Evolutionary conservation across 352 stramenopile species (phyloP), one percentile per base, ranked within the genome.

Genomic region (Phytopythium litorale): DNA sequence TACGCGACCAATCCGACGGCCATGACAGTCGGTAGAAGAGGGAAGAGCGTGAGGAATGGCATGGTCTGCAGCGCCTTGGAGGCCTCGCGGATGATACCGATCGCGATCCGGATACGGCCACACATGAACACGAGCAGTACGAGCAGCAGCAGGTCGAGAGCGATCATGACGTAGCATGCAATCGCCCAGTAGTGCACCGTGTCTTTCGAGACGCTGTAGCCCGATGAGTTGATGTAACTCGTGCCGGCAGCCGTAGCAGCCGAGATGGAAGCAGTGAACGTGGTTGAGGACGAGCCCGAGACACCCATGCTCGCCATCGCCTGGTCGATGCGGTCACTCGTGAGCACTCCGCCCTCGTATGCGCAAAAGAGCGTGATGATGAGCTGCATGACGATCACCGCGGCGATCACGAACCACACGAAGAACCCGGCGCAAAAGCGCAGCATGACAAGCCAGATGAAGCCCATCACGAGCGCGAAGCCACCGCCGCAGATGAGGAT

Each of bases 41-140:
- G 89, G 56, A 89, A 88, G 16, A 96, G 66, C 42, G 84, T 78
- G 23, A 97, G 67, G 55, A 87, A 80, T 18, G 88, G 84, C 78
- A 96, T 95, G 38, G 70, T 56, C 53, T 86, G 73, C 18, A 97
- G 66, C 21, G 84, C 87, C 63, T 89, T 91, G 30, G 81, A 91
- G 38, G 89, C 81, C 66, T 96, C 87, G 12, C 81, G 77, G 57
- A 97, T 92, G 68, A 96, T 90, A 15, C 80, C 84, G 56, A 97
- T 92, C 15, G 89, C 88, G 40, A 96, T 87, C 53, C 75, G 72
- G 57, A 97, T 96, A 33, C 88, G 84, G 15, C 85, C 74, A 50
- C 85, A 89, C 71, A 96, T 82, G 70, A 91, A 91, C 46, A 95
- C 73, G 43, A 94, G 54, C 43, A 94, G 60, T 40, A 91, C 60